A percentile compares a stretch with the other conserved stretches of the same genome.
Evolutionary conservation across 345 rosid genomes (phyloP).

Genomic region (Cardamine chenopodiifolia): DNA sequence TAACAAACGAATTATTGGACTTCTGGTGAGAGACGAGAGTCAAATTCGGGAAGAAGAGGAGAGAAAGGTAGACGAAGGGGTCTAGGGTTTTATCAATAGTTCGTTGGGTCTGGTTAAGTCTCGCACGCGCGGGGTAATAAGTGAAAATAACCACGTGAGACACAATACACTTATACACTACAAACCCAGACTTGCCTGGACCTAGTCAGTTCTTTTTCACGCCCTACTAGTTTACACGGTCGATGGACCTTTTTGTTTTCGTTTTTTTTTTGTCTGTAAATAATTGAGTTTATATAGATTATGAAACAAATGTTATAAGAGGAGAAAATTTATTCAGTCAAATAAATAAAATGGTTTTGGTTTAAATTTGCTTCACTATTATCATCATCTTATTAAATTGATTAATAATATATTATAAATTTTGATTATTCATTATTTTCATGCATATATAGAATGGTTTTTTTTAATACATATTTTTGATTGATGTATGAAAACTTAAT

Average conservation of each 20-base stretch:
- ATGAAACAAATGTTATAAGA: neutral
- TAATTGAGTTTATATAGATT: neutral
- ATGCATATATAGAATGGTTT: neutral
- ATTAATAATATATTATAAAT: neutral
- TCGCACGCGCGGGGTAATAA: conserved; percentile 41
- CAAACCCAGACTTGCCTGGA: conserved; percentile 33
- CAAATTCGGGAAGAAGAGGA: conserved; percentile 18
- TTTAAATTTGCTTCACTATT: neutral
- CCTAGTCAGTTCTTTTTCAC: conserved; percentile 7
- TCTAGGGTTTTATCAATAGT: conserved; percentile 43
- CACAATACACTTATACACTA: neutral
- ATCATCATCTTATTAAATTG: neutral
- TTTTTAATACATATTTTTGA: neutral
- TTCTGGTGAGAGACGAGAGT: conserved; percentile 36
- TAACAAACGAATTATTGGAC: too few relatives aligned
- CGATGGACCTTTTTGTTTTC: neutral
- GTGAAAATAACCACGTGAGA: conserved; percentile 43
- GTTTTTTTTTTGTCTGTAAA: neutral
- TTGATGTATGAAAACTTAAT: neutral
- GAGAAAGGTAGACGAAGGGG: conserved; percentile 13
- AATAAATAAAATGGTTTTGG: neutral
- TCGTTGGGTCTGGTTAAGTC: conserved; percentile 27
- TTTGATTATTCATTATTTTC: neutral
- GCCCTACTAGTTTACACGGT: conserved; percentile 16
- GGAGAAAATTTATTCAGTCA: neutral